phyloP scores from a whole-genome alignment of 805 yeast species.

The Lipomyces starkeyi region DNA sequence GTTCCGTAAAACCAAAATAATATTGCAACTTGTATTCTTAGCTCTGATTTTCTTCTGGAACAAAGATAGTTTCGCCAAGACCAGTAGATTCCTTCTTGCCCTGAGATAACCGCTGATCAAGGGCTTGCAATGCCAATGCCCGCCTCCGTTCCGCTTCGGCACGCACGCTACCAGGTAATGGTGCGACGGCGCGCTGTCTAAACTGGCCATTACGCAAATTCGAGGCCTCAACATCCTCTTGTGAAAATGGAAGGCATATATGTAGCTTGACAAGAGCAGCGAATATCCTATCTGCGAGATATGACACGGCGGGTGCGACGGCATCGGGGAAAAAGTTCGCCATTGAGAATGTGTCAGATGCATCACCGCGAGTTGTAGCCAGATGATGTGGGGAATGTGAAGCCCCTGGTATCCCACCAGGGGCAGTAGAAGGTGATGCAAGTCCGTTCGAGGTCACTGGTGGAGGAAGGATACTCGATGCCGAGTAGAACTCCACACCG shows the following conservation, averaged over 20 bases:
- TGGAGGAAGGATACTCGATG: constrained; percentile 24
- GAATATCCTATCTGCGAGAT: constrained; percentile 16
- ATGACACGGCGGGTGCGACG: constrained; percentile 46
- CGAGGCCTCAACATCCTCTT: constrained; percentile 35
- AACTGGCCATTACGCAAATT: constrained; percentile 32
- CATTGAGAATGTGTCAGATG: constrained; percentile 85
- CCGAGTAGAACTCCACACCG: constrained; percentile 20
- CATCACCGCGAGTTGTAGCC: constrained; percentile 70
- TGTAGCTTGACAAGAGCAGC: constrained; percentile 24
- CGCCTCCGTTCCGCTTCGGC: constrained; percentile 48
- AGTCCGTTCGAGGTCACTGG: constrained; percentile 26
- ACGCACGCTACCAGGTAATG: constrained; percentile 41
- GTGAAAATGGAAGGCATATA: constrained; percentile 35
- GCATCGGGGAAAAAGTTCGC: constrained; percentile 80
- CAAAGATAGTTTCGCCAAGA: constrained; percentile 33
- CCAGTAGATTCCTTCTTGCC: constrained; percentile 28
- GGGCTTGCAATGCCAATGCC: constrained; percentile 46
- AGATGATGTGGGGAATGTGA: neutral
- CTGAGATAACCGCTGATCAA: constrained; percentile 42
- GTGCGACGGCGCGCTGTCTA: constrained; percentile 36
- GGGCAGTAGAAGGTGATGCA: neutral
- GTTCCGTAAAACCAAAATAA: neutral
- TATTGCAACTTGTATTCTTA: constrained; percentile 37
- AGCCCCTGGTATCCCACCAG: neutral
- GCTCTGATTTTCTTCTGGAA: constrained; percentile 47